phyloP scores from a whole-genome alignment of 495 filamentous ascomycete species.

The Talaromyces ruber region DNA sequence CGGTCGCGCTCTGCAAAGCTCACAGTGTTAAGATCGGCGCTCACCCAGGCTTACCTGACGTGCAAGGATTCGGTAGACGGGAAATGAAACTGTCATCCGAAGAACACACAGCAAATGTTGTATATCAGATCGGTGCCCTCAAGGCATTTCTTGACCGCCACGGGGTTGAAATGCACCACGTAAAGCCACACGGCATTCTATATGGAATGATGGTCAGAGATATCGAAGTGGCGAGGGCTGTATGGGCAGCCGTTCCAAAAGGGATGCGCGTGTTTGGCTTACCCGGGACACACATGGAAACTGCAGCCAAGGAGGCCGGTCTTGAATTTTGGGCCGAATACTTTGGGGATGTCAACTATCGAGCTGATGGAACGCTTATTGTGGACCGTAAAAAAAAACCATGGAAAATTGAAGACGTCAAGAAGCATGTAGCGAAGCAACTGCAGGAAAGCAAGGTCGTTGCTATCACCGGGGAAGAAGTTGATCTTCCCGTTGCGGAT shows the following conservation, averaged over 20 bases:
- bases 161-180: slow-evolving; percentile 45
- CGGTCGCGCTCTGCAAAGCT: slow-evolving; percentile 45
- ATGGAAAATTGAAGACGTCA: too few species aligned
- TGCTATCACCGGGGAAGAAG: too few species aligned
- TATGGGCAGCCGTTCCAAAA: slow-evolving; percentile 41
- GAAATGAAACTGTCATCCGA: slow-evolving; percentile 46
- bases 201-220: slow-evolving; percentile 52
- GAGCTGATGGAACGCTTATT: too few species aligned
- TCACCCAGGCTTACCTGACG: slow-evolving; percentile 52
- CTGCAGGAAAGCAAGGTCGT: too few species aligned
- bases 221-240: slow-evolving; percentile 38
- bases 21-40: slow-evolving; percentile 47
- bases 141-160: slow-evolving; percentile 48
- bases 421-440: too few species aligned
- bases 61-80: slow-evolving; percentile 54
- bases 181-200: slow-evolving; percentile 51
- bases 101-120: slow-evolving; percentile 45
- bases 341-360: too few species aligned
- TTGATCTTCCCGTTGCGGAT: background rate
- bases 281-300: slow-evolving; percentile 44
- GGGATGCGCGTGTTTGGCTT: slow-evolving; percentile 48
- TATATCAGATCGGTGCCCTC: slow-evolving; percentile 54
- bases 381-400: too few species aligned
- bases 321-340: too few species aligned
- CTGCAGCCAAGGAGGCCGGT: slow-evolving; percentile 34